Base-by-base conservation (phyloP, 768 basidiomycete species). In the Hygrocybe punicea region DNA sequence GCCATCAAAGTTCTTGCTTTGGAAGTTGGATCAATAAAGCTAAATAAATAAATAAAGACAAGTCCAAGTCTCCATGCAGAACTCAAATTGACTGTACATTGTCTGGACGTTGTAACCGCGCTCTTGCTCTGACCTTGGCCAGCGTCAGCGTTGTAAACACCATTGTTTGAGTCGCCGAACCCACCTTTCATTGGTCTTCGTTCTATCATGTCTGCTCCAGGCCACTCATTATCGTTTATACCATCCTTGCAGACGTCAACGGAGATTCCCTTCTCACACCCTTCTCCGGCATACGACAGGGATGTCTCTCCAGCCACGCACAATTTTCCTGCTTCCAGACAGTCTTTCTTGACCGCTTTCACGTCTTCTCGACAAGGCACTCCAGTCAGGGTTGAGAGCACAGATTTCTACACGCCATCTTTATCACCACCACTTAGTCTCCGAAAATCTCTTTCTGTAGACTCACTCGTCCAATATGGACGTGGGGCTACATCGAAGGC, bases 391-490 rank as follows among this genome's bases (percentile, higher is more conserved):
- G 25, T 5, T 4, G 37, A 57, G 4, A 45, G 19, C 42, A 21
- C 56, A 16, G 65, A 66, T 51, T 60, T 25, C 42, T 55, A 21
- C 62, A 64, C 65, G 25, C 63, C 71, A 36, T 66, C 72, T 53
- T 67, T 71, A 54, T 58, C 64, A 44, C 70, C 74, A 19, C 64
- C 75, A 19, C 72, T 75, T 46, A 69, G 66, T 58, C 79, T 91
- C 54, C 81, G 87, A 63, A 90, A 90, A 73, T 86, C 88, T 25
- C 71, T 87, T 58, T 91, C 89, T 19, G 87, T 85, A 58, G 89
- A 91, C 69, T 91, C 89, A 9, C 86, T 91, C 68, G 78, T 81
- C 49, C 74, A 73, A 35, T 75, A 75, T 65, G 70, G 71, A 62
- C 74, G 73, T 61, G 74, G 77, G 42, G 68, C 67, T 49, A 57